Base-by-base conservation (phyloP, 2,329 filamentous ascomycete genomes). In the Penicillium oxalicum region DNA sequence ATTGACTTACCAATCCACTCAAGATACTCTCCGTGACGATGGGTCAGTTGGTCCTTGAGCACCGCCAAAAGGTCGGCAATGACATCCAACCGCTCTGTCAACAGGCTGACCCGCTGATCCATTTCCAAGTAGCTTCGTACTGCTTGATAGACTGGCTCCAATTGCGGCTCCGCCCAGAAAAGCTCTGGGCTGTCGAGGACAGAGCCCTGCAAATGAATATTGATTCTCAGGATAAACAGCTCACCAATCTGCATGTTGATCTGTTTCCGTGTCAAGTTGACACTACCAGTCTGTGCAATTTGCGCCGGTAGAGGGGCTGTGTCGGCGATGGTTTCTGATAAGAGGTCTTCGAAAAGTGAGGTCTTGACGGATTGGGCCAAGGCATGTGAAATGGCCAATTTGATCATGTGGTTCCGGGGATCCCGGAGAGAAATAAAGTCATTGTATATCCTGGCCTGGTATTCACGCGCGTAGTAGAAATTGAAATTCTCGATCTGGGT, bases 171-270 rank as follows among this genome's bases (percentile, higher is more conserved):
- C 29, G 91, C 88, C 93, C 93, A 98, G 79, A 98, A 97, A 37
- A 98, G 79, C 72, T 98, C 93, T 0, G 93, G 93, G 8, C 91
- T 95, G 68, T 98, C 93, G 35, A 98, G 84, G 5, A 98, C 91
- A 28, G 88, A 95, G 32, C 93, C 93, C 69, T 97, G 95, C 44
- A 98, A 79, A 71, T 98, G 94, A 63, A 98, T 97, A 69, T 93
- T 96, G 74, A 98, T 97, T 51, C 93, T 83, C 29, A 98, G 76
- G 64, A 98, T 97, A 70, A 98, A 98, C 46, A 98, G 81, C 73
- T 98, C 91, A 67, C 93, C 93, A 52, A 98, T 96, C 71, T 97
- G 91, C 91, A 97, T 97, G 76, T 97, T 97, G 76, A 98, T 96
- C 67, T 97, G 84, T 50, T 83, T 83, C 38, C 91, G 83, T 50